phyloP scores from a whole-genome alignment of 2,329 filamentous ascomycete species.

The Dothideomycetes sp. region DNA sequence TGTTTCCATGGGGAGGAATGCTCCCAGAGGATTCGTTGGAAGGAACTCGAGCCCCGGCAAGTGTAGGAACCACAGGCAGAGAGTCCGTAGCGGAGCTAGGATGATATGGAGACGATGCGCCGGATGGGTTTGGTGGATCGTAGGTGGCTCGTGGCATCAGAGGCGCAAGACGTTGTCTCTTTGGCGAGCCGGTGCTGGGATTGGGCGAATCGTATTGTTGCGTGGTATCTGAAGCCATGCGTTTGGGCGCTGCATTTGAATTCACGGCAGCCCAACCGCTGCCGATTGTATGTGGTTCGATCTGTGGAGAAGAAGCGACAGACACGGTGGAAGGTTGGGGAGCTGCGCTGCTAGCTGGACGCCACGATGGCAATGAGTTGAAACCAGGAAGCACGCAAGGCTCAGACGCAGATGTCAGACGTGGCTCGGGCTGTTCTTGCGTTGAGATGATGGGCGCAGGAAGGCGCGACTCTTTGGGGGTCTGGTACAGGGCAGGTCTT shows the following conservation, averaged over 20 bases:
- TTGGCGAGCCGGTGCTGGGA: slow-evolving; percentile 35
- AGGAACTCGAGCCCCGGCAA: slow-evolving; percentile 24
- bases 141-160: slow-evolving; percentile 28
- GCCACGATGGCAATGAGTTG: slow-evolving; percentile 15
- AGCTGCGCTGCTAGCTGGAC: slow-evolving; percentile 16
- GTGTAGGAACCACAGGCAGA: slow-evolving; percentile 1
- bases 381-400: slow-evolving; percentile 14
- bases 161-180: slow-evolving; percentile 36
- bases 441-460: slow-evolving; percentile 3
- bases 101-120: slow-evolving; percentile 6
- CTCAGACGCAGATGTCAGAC: slow-evolving; percentile 1
- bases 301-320: slow-evolving; percentile 15
- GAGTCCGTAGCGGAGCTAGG: slow-evolving; percentile 12
- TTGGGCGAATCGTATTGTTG: slow-evolving; percentile 23
- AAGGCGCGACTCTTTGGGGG: slow-evolving; percentile 4
- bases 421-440: slow-evolving; percentile 4
- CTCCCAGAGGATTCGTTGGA: slow-evolving; percentile 23
- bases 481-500: slow-evolving; percentile 6
- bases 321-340: slow-evolving; percentile 13
- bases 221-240: slow-evolving; percentile 26
- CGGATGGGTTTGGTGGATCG: slow-evolving; percentile 17
- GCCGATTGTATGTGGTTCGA: slow-evolving; percentile 18
- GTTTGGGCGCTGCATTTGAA: slow-evolving; percentile 32
- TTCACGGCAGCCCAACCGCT: slow-evolving; percentile 39
- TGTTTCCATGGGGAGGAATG: slow-evolving; percentile 20